phyloP scores from a whole-genome alignment of 2,329 filamentous ascomycete species.

The Epicoccum nigrum region DNA sequence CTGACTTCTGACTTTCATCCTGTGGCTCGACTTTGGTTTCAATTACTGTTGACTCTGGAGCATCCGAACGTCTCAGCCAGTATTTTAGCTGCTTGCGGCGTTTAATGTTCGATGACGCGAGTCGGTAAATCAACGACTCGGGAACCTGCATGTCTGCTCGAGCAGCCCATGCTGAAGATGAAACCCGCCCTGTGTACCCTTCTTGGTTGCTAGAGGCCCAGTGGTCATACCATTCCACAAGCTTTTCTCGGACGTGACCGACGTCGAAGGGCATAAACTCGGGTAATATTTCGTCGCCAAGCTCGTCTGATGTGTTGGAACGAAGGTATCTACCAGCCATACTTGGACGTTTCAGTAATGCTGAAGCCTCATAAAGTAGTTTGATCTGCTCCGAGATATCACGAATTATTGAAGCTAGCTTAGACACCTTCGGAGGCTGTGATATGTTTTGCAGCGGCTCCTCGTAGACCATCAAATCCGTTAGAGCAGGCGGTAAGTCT shows the following conservation, averaged over 20 bases:
- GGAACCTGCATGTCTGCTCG: not conserved
- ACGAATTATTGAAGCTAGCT: not conserved
- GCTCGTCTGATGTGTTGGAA: not conserved
- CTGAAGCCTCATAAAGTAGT: not conserved
- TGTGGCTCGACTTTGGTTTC: too few relatives aligned
- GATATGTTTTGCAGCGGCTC: not conserved
- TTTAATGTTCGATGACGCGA: not conserved
- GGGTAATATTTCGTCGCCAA: not conserved
- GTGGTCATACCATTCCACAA: not conserved
- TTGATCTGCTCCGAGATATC: not conserved
- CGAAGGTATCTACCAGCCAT: not conserved
- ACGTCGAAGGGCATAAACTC: not conserved
- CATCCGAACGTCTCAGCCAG: too few relatives aligned
- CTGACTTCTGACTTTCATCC: too few relatives aligned
- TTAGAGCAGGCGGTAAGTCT: not conserved
- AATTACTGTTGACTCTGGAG: too few relatives aligned
- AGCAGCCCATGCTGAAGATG: not conserved
- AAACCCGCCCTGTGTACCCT: not conserved
- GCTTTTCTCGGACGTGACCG: not conserved
- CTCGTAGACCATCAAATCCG: too few relatives aligned
- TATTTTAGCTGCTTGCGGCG: not conserved
- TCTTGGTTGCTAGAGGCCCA: not conserved
- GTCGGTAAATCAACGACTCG: not conserved
- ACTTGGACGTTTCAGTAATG: not conserved
- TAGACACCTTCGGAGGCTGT: not conserved